Conservation (phyloP, 1,284 basidiomycete species). For the Pseudomicrostroma phylloplanum region DNA sequence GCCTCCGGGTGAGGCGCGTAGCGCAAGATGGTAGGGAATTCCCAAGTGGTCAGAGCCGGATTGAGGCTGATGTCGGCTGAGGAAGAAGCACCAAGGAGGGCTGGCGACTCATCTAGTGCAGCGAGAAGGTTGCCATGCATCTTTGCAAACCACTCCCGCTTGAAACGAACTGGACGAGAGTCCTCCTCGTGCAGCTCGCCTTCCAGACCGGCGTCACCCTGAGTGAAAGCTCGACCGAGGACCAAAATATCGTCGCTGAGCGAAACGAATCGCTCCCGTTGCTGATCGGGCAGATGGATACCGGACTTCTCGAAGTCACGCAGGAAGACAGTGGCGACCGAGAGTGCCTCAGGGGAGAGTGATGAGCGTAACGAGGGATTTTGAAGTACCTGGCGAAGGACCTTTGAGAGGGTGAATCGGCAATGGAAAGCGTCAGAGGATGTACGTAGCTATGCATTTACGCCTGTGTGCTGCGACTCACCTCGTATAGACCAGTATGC, state of each 20-base stretch:
- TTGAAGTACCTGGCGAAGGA: slow-evolving; percentile 51
- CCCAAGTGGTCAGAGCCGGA: slow-evolving; percentile 57
- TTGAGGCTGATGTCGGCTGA: slow-evolving; percentile 50
- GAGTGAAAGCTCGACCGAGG: slow-evolving; percentile 78
- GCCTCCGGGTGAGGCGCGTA: slow-evolving; percentile 73
- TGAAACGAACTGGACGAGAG: neutral
- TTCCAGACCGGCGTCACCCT: slow-evolving; percentile 29
- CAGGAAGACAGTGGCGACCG: slow-evolving; percentile 84
- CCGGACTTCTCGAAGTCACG: slow-evolving; percentile 96
- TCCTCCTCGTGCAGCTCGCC: slow-evolving; percentile 1
- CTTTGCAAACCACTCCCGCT: neutral
- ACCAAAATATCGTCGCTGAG: slow-evolving; percentile 87
- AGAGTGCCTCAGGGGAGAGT: slow-evolving; percentile 50
- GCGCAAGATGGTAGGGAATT: slow-evolving; percentile 85
- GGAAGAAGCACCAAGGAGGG: neutral
- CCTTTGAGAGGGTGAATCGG: slow-evolving; percentile 15
- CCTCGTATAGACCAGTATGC: slow-evolving; percentile 73
- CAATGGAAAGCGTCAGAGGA: slow-evolving; percentile 1
- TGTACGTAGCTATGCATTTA: neutral
- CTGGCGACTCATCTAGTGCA: neutral
- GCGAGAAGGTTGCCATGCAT: neutral
- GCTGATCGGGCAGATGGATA: slow-evolving; percentile 73
- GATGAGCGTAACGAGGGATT: slow-evolving; percentile 40
- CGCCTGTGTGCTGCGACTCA: slow-evolving; percentile 7
- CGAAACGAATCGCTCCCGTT: slow-evolving; percentile 75